phyloP scores from a whole-genome alignment of 2,329 filamentous ascomycete genomes.

The Dactylellina cionopaga region DNA sequence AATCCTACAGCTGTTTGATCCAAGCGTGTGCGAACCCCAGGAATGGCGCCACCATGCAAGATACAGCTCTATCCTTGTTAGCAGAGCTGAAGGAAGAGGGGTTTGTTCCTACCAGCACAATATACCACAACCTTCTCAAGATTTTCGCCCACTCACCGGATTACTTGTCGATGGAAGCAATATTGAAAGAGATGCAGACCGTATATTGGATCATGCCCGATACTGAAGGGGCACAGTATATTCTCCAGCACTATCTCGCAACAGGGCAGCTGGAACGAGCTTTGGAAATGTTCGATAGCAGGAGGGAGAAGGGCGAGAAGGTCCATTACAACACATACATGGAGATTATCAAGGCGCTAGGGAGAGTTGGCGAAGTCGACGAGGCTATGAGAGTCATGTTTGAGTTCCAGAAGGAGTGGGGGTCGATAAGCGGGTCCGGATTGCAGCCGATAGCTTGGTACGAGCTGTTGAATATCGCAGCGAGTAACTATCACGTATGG shows the following conservation, averaged over 20 bases:
- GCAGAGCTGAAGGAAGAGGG: slow-evolving; percentile 74
- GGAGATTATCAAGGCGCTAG: slow-evolving; percentile 78
- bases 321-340: slow-evolving; percentile 76
- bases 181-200: slow-evolving; percentile 78
- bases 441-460: slow-evolving; percentile 72
- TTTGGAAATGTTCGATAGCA: slow-evolving; percentile 63
- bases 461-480: slow-evolving; percentile 79
- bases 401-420: slow-evolving; percentile 63
- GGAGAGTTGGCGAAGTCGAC: slow-evolving; percentile 77
- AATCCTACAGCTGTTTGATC: slow-evolving; percentile 54
- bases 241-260: slow-evolving; percentile 78
- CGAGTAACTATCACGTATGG: slow-evolving; percentile 68
- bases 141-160: slow-evolving; percentile 85
- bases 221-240: slow-evolving; percentile 71
- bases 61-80: slow-evolving; percentile 66
- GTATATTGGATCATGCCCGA: slow-evolving; percentile 73
- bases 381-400: slow-evolving; percentile 77
- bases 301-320: slow-evolving; percentile 69
- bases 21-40: slow-evolving; percentile 54
- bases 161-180: slow-evolving; percentile 76
- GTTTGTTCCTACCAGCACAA: slow-evolving; percentile 71
- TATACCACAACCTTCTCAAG: slow-evolving; percentile 78
- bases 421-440: slow-evolving; percentile 58
- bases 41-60: slow-evolving; percentile 50
- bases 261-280: slow-evolving; percentile 87